Evolutionary conservation across 2,329 filamentous ascomycete genomes (phyloP).

Genomic region (Mollisiaceae sp.): DNA sequence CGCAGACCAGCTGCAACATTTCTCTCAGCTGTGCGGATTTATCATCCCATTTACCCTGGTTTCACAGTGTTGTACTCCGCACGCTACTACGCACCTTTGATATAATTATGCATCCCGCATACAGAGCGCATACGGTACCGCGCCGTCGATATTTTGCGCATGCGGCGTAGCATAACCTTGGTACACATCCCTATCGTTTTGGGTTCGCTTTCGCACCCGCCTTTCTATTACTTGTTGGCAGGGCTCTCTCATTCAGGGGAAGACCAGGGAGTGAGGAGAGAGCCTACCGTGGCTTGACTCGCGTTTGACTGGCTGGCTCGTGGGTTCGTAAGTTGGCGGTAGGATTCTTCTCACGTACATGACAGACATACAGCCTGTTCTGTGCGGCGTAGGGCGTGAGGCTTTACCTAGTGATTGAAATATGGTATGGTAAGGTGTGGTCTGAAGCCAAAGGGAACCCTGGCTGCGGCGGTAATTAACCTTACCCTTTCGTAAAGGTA

Average conservation of each 20-base stretch:
- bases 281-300: not conserved
- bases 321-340: not conserved
- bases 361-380: not conserved
- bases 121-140: too few relatives aligned
- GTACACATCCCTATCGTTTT: too few relatives aligned
- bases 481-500: not conserved
- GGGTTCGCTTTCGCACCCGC: too few relatives aligned
- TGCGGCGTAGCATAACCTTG: slow-evolving; percentile 5
- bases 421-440: too few relatives aligned
- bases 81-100: not conserved
- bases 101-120: not conserved
- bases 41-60: too few relatives aligned
- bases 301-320: not conserved
- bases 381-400: not conserved
- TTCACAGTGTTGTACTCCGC: too few relatives aligned
- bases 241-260: not conserved
- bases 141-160: not conserved
- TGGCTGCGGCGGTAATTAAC: not conserved
- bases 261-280: not conserved
- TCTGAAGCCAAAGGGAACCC: not conserved
- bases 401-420: too few relatives aligned
- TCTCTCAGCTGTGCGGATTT: not conserved
- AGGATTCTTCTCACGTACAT: too few relatives aligned
- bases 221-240: too few relatives aligned
- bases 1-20: not conserved